Evolutionary conservation across 768 basidiomycete species (phyloP), one percentile per base, ranked within the genome.

Genomic region (Collybiopsis confluens): DNA sequence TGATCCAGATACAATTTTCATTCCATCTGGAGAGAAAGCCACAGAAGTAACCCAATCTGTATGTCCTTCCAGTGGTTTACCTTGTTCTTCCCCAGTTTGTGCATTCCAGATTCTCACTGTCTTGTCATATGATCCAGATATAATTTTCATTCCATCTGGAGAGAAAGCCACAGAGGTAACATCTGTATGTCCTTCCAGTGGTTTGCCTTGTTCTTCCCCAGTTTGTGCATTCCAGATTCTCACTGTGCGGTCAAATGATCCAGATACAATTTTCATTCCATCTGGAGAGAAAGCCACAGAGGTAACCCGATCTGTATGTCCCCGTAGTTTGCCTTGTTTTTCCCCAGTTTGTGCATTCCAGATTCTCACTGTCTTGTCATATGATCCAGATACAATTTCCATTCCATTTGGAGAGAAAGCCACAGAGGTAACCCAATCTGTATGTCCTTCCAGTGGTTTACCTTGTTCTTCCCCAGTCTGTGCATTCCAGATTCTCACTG

Each of bases 1-100:
- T 9, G 47, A 49, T 33, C 47, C 47, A 35, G 47, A 49, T 15
- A 36, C 47, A 23, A 49, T 49, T 9, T 33, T 26, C 26, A 35
- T 49, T 16, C 47, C 47, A 49, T 49, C 47, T 33, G 47, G 36
- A 38, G 24, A 35, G 9, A 10, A 15, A 11, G 47, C n/a, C 4
- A 33, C 47, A 15, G 47, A 30, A 15, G 11, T 26, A 23, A 49
- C 30, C 9, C 23, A 49, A 18, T 36, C 16, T 33, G 24, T 36
- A 33, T 49, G 24, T 18, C 47, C 30, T 33, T 33, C 6, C 30
- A 33, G 13, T 5, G 36, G 23, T 4, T n/a, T 13, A 5, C 20
- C 21, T 5, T 5, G 15, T 5, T 13, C 37, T 4, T 49, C 8
- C n/a, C 33, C 37, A 15, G 33, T 40, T 27, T 52, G 6, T 24